These are phyloP conservation scores for Populus hybrid DNA, from an alignment of 441 rosid genomes.

Conservation along the genomic window DNA sequence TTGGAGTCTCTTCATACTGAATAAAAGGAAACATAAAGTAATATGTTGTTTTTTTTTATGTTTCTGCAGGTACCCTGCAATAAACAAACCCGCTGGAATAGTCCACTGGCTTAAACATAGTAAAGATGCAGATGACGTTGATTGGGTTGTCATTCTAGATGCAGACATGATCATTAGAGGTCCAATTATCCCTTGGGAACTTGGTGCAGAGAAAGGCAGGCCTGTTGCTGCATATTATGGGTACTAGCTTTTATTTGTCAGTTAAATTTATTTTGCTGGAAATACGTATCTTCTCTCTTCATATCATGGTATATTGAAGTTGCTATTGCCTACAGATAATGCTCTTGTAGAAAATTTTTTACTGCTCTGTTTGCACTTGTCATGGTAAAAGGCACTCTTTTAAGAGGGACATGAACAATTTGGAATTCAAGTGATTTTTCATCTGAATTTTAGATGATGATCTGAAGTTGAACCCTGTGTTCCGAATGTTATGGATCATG, in stretches of 20 bases:
- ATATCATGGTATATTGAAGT: neutral
- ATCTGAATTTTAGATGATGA: conserved; percentile 1
- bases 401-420: conserved; percentile 4
- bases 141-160: conserved; percentile 98
- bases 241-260: conserved; percentile 32
- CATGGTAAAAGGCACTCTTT: neutral
- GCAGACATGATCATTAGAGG: conserved; percentile 97
- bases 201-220: conserved; percentile 84
- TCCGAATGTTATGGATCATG: neutral
- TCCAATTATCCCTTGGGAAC: conserved; percentile 94
- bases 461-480: neutral
- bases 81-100: conserved; percentile 98
- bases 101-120: conserved; percentile 94
- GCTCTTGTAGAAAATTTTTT: neutral
- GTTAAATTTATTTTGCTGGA: conserved; percentile 1
- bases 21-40: neutral
- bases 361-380: conserved; percentile 2
- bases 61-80: conserved; percentile 85
- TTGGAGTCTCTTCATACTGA: neutral
- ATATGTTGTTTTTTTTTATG: neutral
- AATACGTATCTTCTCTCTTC: neutral
- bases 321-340: neutral
- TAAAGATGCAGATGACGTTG: conserved; percentile 81
- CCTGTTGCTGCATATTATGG: conserved; percentile 95
- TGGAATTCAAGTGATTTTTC: neutral